A percentile compares a stretch with the other conserved stretches of the same genome.
These are phyloP conservation scores for Ophiostoma montium DNA, from an alignment of 2,329 filamentous ascomycete genomes.

Conservation along the genomic window DNA sequence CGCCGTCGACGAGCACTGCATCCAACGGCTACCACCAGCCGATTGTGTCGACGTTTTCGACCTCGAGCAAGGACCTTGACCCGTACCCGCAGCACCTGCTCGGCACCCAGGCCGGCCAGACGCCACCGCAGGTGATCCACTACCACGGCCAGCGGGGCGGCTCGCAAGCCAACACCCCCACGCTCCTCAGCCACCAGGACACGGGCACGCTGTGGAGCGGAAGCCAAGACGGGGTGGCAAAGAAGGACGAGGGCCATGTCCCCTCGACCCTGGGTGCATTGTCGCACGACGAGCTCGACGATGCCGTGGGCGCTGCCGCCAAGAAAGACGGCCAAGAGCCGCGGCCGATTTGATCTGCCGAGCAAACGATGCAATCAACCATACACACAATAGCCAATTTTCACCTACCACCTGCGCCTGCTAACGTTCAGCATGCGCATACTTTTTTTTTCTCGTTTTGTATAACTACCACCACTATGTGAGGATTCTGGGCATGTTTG, in stretches of 20 bases:
- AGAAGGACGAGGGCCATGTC: constrained; percentile 25
- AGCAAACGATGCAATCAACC: too few relatives aligned
- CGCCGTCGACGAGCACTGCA: constrained; percentile 28
- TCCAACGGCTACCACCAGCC: constrained; percentile 53
- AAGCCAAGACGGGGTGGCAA: constrained; percentile 30
- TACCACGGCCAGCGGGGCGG: constrained; percentile 55
- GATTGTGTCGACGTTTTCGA: constrained; percentile 54
- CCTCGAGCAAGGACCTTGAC: constrained; percentile 54
- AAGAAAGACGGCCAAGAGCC: constrained; percentile 19
- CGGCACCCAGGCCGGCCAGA: constrained; percentile 46
- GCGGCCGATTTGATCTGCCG: neutral
- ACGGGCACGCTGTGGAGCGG: constrained; percentile 30
- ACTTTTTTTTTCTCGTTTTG: neutral
- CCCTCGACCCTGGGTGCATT: constrained; percentile 27
- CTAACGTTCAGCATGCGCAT: neutral
- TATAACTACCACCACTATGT: constrained; percentile 1
- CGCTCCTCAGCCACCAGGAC: constrained; percentile 37
- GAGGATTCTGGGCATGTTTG: neutral
- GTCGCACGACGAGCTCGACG: constrained; percentile 18
- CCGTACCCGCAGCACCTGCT: constrained; percentile 53
- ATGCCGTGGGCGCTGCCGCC: neutral
- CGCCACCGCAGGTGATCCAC: constrained; percentile 51
- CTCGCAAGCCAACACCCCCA: constrained; percentile 52
- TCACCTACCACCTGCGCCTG: neutral
- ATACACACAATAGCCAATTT: neutral